Conservation (phyloP, 2,329 filamentous ascomycete genomes). For the Venturia effusa region DNA sequence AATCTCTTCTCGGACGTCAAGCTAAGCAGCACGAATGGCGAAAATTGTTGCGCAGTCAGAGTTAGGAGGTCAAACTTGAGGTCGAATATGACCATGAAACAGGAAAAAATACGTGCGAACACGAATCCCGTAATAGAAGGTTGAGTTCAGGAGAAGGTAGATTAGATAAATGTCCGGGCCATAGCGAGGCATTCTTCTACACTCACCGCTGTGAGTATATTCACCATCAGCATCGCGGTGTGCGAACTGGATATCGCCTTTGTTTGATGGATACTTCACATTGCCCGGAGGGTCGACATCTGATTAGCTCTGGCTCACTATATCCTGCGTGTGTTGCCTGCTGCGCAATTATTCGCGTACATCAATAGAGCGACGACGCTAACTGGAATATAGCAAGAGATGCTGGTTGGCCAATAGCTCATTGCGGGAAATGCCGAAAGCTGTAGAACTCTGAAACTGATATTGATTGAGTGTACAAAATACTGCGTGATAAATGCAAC, state of each 20-base stretch:
- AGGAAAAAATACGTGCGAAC: background rate
- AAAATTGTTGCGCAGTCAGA: background rate
- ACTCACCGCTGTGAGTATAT: background rate
- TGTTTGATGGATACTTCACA: background rate
- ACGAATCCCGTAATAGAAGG: background rate
- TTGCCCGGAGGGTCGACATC: too few species aligned
- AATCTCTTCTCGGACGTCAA: too few species aligned
- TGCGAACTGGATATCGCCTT: background rate
- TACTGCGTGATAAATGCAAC: background rate
- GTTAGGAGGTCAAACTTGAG: background rate
- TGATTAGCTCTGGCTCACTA: background rate
- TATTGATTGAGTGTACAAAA: background rate
- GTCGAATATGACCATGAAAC: background rate
- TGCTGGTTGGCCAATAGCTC: background rate
- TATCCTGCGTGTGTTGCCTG: background rate
- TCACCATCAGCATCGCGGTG: background rate
- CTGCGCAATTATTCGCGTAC: background rate
- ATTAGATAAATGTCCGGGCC: background rate
- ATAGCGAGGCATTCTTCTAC: background rate
- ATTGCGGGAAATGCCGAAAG: background rate
- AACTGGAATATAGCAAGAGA: background rate
- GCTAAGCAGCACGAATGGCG: background rate
- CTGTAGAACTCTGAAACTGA: background rate
- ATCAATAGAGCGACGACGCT: background rate
- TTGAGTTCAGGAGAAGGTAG: background rate